Percentiles rank a stretch among this genome's conserved stretches.
phyloP scores from a whole-genome alignment of 768 basidiomycete genomes.

The Leccinum variicolor region DNA sequence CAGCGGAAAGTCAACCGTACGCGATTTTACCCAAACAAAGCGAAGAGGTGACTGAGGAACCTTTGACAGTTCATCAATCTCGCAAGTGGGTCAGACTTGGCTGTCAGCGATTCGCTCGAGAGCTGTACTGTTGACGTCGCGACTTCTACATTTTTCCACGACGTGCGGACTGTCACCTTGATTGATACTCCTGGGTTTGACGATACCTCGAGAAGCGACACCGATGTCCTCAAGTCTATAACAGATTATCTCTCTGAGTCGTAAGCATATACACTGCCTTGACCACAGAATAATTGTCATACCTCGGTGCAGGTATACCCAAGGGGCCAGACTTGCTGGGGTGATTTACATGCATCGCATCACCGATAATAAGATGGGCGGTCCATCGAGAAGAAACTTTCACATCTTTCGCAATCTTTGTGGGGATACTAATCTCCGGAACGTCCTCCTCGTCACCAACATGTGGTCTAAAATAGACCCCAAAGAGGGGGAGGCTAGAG shows the following conservation, averaged over 20 bases:
- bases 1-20: slow-evolving; percentile 23
- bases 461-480: slow-evolving; percentile 46
- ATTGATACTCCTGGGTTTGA: slow-evolving; percentile 65
- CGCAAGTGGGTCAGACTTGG: slow-evolving; percentile 17
- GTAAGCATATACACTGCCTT: slow-evolving; percentile 16
- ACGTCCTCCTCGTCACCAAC: slow-evolving; percentile 50
- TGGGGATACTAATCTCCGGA: slow-evolving; percentile 43
- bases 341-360: slow-evolving; percentile 55
- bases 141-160: slow-evolving; percentile 40
- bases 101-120: slow-evolving; percentile 25
- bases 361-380: slow-evolving; percentile 45
- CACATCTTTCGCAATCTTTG: slow-evolving; percentile 50
- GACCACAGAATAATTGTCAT: neutral
- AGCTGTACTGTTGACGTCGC: slow-evolving; percentile 24
- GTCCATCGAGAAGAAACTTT: slow-evolving; percentile 49
- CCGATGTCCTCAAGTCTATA: slow-evolving; percentile 44
- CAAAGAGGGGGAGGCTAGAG: slow-evolving; percentile 37
- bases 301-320: slow-evolving; percentile 22
- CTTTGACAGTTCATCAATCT: slow-evolving; percentile 17
- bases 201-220: slow-evolving; percentile 46
- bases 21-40: neutral
- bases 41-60: neutral
- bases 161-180: slow-evolving; percentile 40
- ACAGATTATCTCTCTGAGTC: slow-evolving; percentile 32
- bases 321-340: slow-evolving; percentile 31